Conservation (phyloP, 2,329 filamentous ascomycete species). For the Cladosporium colombiae region DNA sequence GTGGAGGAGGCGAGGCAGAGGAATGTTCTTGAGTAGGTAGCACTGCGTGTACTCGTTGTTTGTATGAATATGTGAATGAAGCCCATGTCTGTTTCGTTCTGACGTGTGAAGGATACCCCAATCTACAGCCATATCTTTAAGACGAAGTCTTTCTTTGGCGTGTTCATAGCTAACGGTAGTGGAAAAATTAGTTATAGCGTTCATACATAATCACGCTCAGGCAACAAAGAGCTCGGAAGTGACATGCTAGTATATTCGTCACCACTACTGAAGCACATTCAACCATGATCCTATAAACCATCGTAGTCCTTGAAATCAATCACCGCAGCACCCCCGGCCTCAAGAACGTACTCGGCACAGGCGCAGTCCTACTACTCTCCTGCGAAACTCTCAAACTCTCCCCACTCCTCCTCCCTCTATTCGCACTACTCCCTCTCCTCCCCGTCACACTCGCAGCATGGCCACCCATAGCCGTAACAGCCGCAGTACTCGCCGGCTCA, state of each 20-base stretch:
- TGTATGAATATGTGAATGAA: background rate
- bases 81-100: background rate
- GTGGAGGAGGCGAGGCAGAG: constrained; percentile 58
- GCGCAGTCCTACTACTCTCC: background rate
- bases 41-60: background rate
- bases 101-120: too few relatives aligned
- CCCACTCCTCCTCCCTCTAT: background rate
- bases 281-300: background rate
- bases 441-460: constrained; percentile 1
- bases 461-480: background rate
- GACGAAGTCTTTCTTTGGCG: background rate
- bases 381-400: constrained; percentile 12
- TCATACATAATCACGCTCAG: background rate
- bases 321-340: background rate
- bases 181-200: too few relatives aligned
- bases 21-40: constrained; percentile 42
- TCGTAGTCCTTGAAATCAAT: constrained; percentile 37
- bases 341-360: constrained; percentile 1
- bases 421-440: constrained; percentile 4
- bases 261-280: background rate
- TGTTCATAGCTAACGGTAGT: background rate
- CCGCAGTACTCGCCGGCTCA: background rate
- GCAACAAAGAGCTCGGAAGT: background rate
- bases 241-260: background rate
- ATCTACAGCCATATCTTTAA: too few relatives aligned